phyloP scores from a whole-genome alignment of 805 yeast species.

The Pichia insulana region DNA sequence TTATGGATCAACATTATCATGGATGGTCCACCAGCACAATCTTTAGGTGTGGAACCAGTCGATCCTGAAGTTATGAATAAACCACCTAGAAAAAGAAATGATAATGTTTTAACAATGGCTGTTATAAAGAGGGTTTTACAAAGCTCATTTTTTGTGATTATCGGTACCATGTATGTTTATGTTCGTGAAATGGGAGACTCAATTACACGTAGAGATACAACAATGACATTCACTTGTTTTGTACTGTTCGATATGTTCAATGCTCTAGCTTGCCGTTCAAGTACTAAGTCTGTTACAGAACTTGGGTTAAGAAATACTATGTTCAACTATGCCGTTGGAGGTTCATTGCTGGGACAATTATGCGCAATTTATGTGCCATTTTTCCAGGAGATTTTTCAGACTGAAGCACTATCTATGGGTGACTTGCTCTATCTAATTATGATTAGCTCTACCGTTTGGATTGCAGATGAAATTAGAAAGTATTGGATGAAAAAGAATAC shows the following conservation, averaged over 20 bases:
- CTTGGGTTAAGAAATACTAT: slow-evolving; percentile 75
- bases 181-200: slow-evolving; percentile 79
- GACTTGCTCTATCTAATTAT: slow-evolving; percentile 59
- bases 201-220: slow-evolving; percentile 90
- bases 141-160: slow-evolving; percentile 67
- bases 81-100: slow-evolving; percentile 90
- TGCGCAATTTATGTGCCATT: slow-evolving; percentile 92
- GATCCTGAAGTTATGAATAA: slow-evolving; percentile 91
- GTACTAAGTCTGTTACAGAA: slow-evolving; percentile 73
- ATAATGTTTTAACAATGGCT: slow-evolving; percentile 65
- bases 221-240: slow-evolving; percentile 97
- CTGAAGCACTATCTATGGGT: slow-evolving; percentile 71
- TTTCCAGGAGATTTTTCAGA: slow-evolving; percentile 87
- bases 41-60: slow-evolving; percentile 94
- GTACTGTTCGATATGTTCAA: slow-evolving; percentile 95
- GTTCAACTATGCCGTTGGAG: slow-evolving; percentile 90
- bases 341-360: slow-evolving; percentile 82
- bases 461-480: slow-evolving; percentile 80
- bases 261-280: slow-evolving; percentile 88
- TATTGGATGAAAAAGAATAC: slow-evolving; percentile 22
- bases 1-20: slow-evolving; percentile 93
- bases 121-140: slow-evolving; percentile 67
- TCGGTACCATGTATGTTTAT: slow-evolving; percentile 85
- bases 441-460: slow-evolving; percentile 72
- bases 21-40: slow-evolving; percentile 99